Evolutionary conservation across 2,329 filamentous ascomycete genomes (phyloP), one percentile per base, ranked within the genome.

Genomic region (Fusarium buxicola): DNA sequence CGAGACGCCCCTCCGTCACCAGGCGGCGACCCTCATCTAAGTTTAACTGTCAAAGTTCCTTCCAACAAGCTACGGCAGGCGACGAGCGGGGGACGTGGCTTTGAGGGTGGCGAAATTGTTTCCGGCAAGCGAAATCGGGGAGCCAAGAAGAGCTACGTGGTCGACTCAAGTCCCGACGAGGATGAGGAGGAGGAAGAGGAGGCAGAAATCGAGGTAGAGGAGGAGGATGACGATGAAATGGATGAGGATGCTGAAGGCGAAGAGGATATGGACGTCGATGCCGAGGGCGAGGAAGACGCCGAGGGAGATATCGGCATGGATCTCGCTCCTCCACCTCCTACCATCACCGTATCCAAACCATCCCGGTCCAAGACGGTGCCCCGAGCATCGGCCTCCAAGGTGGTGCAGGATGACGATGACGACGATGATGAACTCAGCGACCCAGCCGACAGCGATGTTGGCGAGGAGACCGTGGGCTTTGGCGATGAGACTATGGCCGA

Each of bases 111-210:
- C 27, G 80, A 83, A 65, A 82, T 84, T 44, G 72, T 83, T 15
- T 75, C 79, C 24, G 80, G 81, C 32, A 84, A 83, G 66, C 79
- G 84, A 44, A 85, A 82, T 55, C 80, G 84, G 8, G 82, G 81
- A 7, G 80, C 78, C 15, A 85, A 85, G 75, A 87, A 86, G 75
- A 86, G 81, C 65, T 87, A 87, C 51, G 82, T 86, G 31, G 82
- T 88, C 21, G 84, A 86, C 60, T 84, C 82, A 32, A 82, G 81
- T 50, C 79, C 78, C 32, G 79, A 81, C n/a, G 79, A 80, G 21
- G 79, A 80, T 4, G 80, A 80, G 2, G 77, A 78, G 8, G 78
- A 78, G 8, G 76, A 77, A 8, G 75, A 72, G 10, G 73, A 75
- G 24, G 70, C 72, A 12, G 73, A 76, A 15, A 73, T 76, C 15